phyloP scores from a whole-genome alignment of 108 stramenopile species.

The Parietichytrium sp. region DNA sequence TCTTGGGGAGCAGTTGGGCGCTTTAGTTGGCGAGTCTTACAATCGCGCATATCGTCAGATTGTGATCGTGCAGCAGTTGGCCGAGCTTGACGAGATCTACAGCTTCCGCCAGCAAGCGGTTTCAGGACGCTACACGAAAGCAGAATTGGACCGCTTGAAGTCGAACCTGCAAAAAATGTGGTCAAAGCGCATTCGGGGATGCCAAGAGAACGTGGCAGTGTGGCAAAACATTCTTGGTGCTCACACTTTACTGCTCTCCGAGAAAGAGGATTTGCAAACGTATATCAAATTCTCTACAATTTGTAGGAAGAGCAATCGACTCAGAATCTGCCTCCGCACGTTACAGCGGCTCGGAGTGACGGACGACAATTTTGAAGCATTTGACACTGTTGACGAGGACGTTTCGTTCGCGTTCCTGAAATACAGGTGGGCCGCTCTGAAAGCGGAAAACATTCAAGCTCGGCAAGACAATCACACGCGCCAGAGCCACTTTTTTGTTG shows the following conservation, averaged over 20 bases:
- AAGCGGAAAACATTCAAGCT: not conserved
- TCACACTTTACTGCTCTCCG: slow-evolving; percentile 78
- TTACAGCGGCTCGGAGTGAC: slow-evolving; percentile 54
- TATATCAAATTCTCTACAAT: slow-evolving; percentile 84
- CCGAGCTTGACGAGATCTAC: slow-evolving; percentile 88
- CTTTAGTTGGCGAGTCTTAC: slow-evolving; percentile 83
- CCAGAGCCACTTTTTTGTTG: not conserved
- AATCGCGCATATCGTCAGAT: slow-evolving; percentile 85
- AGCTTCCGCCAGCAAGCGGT: slow-evolving; percentile 71
- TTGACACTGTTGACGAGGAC: slow-evolving; percentile 39
- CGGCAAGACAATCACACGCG: slow-evolving; percentile 7
- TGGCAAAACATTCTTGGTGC: slow-evolving; percentile 77
- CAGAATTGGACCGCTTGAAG: not conserved
- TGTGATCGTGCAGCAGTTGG: slow-evolving; percentile 80
- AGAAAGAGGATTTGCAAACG: slow-evolving; percentile 83
- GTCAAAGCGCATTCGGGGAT: slow-evolving; percentile 75
- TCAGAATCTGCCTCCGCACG: slow-evolving; percentile 74
- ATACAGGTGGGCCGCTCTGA: slow-evolving; percentile 74
- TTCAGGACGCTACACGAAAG: not conserved
- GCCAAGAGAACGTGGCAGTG: slow-evolving; percentile 79
- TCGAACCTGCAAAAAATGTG: slow-evolving; percentile 69
- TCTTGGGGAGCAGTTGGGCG: slow-evolving; percentile 72
- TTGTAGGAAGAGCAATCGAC: slow-evolving; percentile 80
- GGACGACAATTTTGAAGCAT: slow-evolving; percentile 3
- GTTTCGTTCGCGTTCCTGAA: slow-evolving; percentile 81